Base-by-base conservation (phyloP, 2,329 filamentous ascomycete species). In the Colletotrichum sp. region DNA sequence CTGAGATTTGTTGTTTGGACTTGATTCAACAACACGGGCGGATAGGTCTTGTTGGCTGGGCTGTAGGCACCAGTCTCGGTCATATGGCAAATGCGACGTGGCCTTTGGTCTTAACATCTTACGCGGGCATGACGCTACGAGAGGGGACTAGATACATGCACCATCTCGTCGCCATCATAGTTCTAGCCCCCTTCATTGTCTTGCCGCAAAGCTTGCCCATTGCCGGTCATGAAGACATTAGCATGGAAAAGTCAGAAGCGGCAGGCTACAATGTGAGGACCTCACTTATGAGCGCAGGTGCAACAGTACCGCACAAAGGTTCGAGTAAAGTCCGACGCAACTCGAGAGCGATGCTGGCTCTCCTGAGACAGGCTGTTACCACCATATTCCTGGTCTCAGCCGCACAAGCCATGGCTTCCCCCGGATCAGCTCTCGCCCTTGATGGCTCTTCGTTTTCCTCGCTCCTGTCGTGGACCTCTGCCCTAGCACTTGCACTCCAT, bases 1-100 rank as follows among this genome's bases (percentile, higher is more conserved):
- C 78, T 62, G 82, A 84, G 18, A 72, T 84, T 3, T 80, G 78
- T 3, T 81, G 80, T 63, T 59, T 83, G 16, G 79, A 79, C 15
- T 77, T 79, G 77, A 67, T 80, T 12, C 77, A 79, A 0, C 76
- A 79, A 13, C 81, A 82, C 47, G 81, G 81, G n/a, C 77, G 76
- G 59, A 66, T 75, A n/a, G 81, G 78, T 0, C 74, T 84, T n/a
- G 77, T 78, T 3, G 83, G 82, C 29, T 84, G 83, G 83, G 83
- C 81, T 51, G 73, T 82, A 1, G 82, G 82, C 3, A 78, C 79
- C 6, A 82, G 82, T 15, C 76, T 77, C 0, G 83, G 80, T 1
- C 75, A 77, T 9, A 68, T 82, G 7, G 76, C 79, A 18, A 78
- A 78, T 36, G 79, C 81, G 12, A 76, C 79, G 12, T 68, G 79